A percentile compares a stretch with the other conserved stretches of the same genome.
These are phyloP conservation scores for Beauveria brongniartii DNA, from an alignment of 2,329 filamentous ascomycete species.

Conservation along the genomic window DNA sequence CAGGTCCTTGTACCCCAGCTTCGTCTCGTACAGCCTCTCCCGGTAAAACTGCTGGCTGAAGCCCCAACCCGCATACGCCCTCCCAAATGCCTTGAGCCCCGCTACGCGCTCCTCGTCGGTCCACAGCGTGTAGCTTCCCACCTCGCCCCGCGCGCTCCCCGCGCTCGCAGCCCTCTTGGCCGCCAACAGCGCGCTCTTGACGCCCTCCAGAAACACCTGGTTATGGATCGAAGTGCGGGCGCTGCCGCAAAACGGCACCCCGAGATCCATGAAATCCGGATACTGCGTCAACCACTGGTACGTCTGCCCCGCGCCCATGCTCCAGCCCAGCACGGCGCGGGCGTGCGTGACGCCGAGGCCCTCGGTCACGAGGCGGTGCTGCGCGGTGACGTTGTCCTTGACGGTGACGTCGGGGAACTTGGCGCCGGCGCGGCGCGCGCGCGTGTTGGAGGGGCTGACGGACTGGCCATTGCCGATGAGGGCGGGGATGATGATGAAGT, in stretches of 20 bases:
- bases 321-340: slow-evolving; percentile 44
- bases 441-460: slow-evolving; percentile 42
- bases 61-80: slow-evolving; percentile 75
- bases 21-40: slow-evolving; percentile 56
- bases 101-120: slow-evolving; percentile 33
- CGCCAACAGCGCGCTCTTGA: slow-evolving; percentile 37
- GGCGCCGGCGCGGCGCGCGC: slow-evolving; percentile 16
- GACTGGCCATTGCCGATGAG: slow-evolving; percentile 47
- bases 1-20: slow-evolving; percentile 56
- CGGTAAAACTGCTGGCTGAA: slow-evolving; percentile 75
- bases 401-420: slow-evolving; percentile 38
- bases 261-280: slow-evolving; percentile 37
- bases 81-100: slow-evolving; percentile 59
- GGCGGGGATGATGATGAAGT: slow-evolving; percentile 43
- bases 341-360: slow-evolving; percentile 34
- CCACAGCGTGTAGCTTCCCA: slow-evolving; percentile 19
- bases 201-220: slow-evolving; percentile 46
- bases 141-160: slow-evolving; percentile 32
- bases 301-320: slow-evolving; percentile 47
- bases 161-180: slow-evolving; percentile 39
- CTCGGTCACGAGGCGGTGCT: slow-evolving; percentile 34
- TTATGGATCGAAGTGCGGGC: slow-evolving; percentile 45
- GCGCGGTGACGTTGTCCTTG: slow-evolving; percentile 43
- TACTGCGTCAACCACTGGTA: slow-evolving; percentile 44
- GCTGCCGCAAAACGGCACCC: slow-evolving; percentile 41